A percentile compares a stretch with the other conserved stretches of the same genome.
phyloP scores from a whole-genome alignment of 2,329 filamentous ascomycete genomes.

The Dactylellina leptospora region DNA sequence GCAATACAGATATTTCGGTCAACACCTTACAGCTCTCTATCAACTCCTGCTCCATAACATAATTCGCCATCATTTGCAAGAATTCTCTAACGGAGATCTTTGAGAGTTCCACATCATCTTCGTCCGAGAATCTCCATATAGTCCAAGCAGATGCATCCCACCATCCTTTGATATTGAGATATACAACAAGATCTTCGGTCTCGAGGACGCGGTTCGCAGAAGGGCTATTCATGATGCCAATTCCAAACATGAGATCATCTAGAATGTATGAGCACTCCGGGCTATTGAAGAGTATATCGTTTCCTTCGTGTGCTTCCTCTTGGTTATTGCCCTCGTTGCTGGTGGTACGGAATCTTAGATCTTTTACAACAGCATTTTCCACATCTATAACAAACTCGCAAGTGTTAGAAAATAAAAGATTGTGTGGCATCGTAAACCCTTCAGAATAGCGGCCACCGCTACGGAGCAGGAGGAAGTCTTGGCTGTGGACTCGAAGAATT shows the following conservation, averaged over 20 bases:
- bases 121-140: not conserved
- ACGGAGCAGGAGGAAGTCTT: not conserved
- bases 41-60: not conserved
- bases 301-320: no score
- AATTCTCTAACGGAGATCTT: conserved; percentile 7
- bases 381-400: not conserved
- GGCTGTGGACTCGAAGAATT: conserved; percentile 1
- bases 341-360: not conserved
- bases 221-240: not conserved
- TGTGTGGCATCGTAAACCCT: not conserved
- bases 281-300: no score
- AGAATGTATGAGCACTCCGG: not conserved
- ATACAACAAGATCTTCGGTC: not conserved
- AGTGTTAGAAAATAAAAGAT: not conserved
- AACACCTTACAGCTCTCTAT: not conserved
- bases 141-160: not conserved
- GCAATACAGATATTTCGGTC: not conserved
- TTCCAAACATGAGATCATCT: not conserved
- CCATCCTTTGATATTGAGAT: not conserved
- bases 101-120: not conserved
- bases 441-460: not conserved
- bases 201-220: not conserved
- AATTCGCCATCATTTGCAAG: conserved; percentile 1
- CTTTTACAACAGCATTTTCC: not conserved
- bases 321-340: not conserved